These are phyloP conservation scores for Barbarea vulgaris DNA, from an alignment of 345 rosid genomes.

Conservation along the genomic window DNA sequence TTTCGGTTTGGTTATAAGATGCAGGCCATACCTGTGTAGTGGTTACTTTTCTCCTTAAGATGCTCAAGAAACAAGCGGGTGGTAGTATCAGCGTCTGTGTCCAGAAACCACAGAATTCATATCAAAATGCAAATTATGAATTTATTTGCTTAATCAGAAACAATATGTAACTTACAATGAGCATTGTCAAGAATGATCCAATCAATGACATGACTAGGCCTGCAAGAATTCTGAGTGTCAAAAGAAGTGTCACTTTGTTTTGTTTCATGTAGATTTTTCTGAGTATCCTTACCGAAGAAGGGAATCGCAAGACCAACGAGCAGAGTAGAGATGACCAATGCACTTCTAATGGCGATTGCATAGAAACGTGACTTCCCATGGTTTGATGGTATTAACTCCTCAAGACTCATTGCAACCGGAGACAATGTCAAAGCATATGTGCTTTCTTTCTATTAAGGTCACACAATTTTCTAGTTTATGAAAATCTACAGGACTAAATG, in stretches of 20 bases:
- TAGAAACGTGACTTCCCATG: slow-evolving; percentile 58
- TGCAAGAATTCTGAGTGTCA: slow-evolving; percentile 37
- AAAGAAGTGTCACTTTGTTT: neutral
- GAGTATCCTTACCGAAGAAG: slow-evolving; percentile 65
- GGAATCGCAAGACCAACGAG: slow-evolving; percentile 81
- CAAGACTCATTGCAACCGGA: slow-evolving; percentile 93
- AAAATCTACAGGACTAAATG: neutral
- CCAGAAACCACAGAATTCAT: slow-evolving; percentile 18
- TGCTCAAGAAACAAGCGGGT: slow-evolving; percentile 86
- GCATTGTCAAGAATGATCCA: slow-evolving; percentile 90
- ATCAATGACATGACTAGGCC: slow-evolving; percentile 86
- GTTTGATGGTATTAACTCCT: slow-evolving; percentile 79
- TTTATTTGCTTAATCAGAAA: slow-evolving; percentile 18
- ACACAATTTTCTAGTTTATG: neutral
- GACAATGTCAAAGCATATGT: slow-evolving; percentile 91
- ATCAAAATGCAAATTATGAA: neutral
- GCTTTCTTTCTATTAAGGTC: slow-evolving; percentile 43
- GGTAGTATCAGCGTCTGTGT: slow-evolving; percentile 93
- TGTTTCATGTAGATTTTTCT: neutral
- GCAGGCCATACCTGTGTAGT: slow-evolving; percentile 53
- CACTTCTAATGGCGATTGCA: slow-evolving; percentile 69
- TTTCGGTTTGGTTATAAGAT: slow-evolving; percentile 2
- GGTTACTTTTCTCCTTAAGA: slow-evolving; percentile 58
- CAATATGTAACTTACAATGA: slow-evolving; percentile 64
- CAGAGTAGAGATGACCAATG: slow-evolving; percentile 74